Conservation (phyloP, 306 rosid genomes). For the Lathyrus tuberosus region DNA sequence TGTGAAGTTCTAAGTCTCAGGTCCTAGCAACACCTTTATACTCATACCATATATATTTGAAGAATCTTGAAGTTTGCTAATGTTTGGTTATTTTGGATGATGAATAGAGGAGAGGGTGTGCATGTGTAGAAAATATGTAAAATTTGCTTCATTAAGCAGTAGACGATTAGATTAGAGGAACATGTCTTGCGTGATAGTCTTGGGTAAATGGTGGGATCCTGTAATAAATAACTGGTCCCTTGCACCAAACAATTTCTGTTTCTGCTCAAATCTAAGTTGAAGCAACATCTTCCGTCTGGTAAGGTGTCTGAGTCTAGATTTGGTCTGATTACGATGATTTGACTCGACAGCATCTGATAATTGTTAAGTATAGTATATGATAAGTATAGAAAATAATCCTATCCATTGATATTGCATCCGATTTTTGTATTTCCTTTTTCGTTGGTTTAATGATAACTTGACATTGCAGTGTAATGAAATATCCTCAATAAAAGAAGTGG, state of each 20-base stretch:
- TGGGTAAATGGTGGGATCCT: slow-evolving; percentile 24
- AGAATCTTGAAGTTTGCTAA: background rate
- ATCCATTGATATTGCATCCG: slow-evolving; percentile 23
- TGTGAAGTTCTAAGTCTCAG: background rate
- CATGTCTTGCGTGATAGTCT: slow-evolving; percentile 11
- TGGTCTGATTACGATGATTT: slow-evolving; percentile 26
- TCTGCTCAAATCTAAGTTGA: slow-evolving; percentile 22
- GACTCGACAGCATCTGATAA: slow-evolving; percentile 5
- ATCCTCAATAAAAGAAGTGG: slow-evolving; percentile 34
- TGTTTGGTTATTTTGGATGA: slow-evolving; percentile 27
- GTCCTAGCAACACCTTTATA: slow-evolving; percentile 12
- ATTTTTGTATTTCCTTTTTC: slow-evolving; percentile 17
- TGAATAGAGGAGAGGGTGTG: slow-evolving; percentile 1
- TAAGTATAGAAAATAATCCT: background rate
- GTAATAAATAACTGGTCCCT: slow-evolving; percentile 16
- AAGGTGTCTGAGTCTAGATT: slow-evolving; percentile 11
- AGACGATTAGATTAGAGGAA: slow-evolving; percentile 24
- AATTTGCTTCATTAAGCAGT: slow-evolving; percentile 19
- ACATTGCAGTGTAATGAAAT: slow-evolving; percentile 47
- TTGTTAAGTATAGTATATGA: slow-evolving; percentile 17
- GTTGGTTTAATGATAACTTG: slow-evolving; percentile 34
- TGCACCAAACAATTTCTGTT: slow-evolving; percentile 15
- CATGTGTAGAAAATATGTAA: slow-evolving; percentile 23
- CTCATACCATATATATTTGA: slow-evolving; percentile 8
- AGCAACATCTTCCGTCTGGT: slow-evolving; percentile 23